Percentiles rank a stretch among this genome's conserved stretches.
These are phyloP conservation scores for Alloascoidea hylecoeti DNA, from an alignment of 805 yeast genomes.

Conservation along the genomic window DNA sequence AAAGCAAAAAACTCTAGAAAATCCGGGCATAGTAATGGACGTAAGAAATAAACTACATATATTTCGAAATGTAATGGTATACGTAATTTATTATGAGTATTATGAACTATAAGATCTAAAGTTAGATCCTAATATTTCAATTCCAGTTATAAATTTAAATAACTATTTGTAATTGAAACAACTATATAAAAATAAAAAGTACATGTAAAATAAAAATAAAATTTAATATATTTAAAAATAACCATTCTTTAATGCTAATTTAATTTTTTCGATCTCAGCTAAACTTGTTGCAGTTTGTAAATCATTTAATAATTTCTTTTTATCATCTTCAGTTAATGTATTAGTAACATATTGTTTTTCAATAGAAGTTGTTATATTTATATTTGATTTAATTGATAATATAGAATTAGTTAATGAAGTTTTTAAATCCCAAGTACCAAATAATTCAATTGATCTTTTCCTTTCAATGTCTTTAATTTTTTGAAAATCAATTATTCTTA, in stretches of 20 bases:
- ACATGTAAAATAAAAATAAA: no score
- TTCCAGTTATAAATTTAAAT: no score
- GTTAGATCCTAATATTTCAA: no score
- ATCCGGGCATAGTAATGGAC: no score
- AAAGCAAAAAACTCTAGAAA: no score
- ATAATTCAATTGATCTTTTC: constrained; percentile 25
- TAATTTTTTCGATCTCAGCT: constrained; percentile 64
- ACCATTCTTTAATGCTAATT: constrained; percentile 32
- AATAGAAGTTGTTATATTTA: constrained; percentile 17
- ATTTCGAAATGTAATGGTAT: no score
- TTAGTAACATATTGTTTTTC: constrained; percentile 24
- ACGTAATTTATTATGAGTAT: no score
- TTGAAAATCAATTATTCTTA: constrained; percentile 54
- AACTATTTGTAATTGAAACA: no score
- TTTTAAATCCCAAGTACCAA: constrained; percentile 20
- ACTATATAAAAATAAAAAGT: no score
- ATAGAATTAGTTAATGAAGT: constrained; percentile 18
- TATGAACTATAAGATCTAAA: no score
- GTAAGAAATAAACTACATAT: no score
- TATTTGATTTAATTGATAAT: constrained; percentile 8
- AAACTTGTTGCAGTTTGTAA: constrained; percentile 51
- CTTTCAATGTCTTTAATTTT: constrained; percentile 46
- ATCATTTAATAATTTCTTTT: constrained; percentile 31
- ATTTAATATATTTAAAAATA: constrained; percentile 11
- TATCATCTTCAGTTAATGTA: constrained; percentile 37